Evolutionary conservation across 2,329 filamentous ascomycete species (phyloP).

Genomic region (Stachybotrys elegans): DNA sequence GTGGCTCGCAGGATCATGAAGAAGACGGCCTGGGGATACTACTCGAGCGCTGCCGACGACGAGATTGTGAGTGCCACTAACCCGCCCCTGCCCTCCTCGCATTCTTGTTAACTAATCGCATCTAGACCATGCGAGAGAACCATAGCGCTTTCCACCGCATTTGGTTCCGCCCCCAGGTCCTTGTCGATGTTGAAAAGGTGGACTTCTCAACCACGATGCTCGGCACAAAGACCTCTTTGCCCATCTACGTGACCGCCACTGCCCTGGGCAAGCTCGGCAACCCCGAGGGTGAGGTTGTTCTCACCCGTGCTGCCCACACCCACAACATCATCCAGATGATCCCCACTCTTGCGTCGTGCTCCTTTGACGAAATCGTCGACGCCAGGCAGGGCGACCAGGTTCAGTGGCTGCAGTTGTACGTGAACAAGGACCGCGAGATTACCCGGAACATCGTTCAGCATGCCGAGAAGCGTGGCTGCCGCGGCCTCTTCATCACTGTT

Average conservation of each 20-base stretch:
- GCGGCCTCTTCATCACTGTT: constrained; percentile 95
- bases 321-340: constrained; percentile 98
- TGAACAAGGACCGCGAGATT: constrained; percentile 92
- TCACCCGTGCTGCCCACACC: constrained; percentile 77
- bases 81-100: background rate
- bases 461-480: constrained; percentile 87
- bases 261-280: constrained; percentile 93
- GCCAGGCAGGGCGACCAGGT: constrained; percentile 72
- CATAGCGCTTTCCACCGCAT: constrained; percentile 95
- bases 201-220: constrained; percentile 93
- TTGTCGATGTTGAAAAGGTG: constrained; percentile 84
- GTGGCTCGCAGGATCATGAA: constrained; percentile 91
- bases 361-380: constrained; percentile 95
- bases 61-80: constrained; percentile 30
- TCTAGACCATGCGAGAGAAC: constrained; percentile 87
- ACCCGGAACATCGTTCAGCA: constrained; percentile 87
- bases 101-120: constrained; percentile 4
- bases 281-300: constrained; percentile 86
- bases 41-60: constrained; percentile 74
- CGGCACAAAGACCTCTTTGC: constrained; percentile 74
- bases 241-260: constrained; percentile 95
- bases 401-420: constrained; percentile 96
- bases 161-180: constrained; percentile 86
- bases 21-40: constrained; percentile 95
- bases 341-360: constrained; percentile 91